Conservation (phyloP, 2,329 filamentous ascomycete genomes). For the Hysterium pulicare region DNA sequence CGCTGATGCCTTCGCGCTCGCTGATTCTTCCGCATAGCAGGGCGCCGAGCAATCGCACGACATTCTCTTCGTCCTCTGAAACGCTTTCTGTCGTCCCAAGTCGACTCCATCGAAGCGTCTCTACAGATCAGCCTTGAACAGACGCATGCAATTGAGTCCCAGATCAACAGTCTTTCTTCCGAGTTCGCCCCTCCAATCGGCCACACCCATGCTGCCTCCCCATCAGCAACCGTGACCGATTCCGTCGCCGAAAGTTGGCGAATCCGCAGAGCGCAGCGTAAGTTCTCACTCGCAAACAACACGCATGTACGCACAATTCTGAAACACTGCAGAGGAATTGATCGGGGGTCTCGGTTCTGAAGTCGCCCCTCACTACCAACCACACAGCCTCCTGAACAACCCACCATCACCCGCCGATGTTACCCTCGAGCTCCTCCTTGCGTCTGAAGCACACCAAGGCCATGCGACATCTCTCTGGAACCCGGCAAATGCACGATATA, state of each 20-base stretch:
- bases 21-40: conserved; percentile 18
- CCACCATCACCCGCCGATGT: conserved; percentile 77
- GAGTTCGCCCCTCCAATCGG: conserved; percentile 18
- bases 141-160: conserved; percentile 31
- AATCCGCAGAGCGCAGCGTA: conserved; percentile 41
- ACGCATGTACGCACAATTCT: conserved; percentile 4
- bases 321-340: conserved; percentile 28
- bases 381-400: conserved; percentile 63
- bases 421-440: conserved; percentile 77
- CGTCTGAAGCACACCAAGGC: conserved; percentile 58
- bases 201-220: conserved; percentile 15
- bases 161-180: conserved; percentile 26
- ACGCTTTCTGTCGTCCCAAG: conserved; percentile 30
- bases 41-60: conserved; percentile 38
- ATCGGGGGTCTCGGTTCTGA: conserved; percentile 37
- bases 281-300: conserved; percentile 5
- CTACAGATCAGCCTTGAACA: conserved; percentile 27
- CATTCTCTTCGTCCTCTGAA: conserved; percentile 15
- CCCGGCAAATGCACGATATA: conserved; percentile 88
- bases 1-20: conserved; percentile 4
- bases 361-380: conserved; percentile 57
- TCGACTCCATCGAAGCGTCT: conserved; percentile 31
- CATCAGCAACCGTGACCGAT: conserved; percentile 10
- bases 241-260: conserved; percentile 41
- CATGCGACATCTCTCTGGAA: conserved; percentile 93